Evolutionary conservation across 2,329 filamentous ascomycete genomes (phyloP).

Genomic region (Venturia effusa): DNA sequence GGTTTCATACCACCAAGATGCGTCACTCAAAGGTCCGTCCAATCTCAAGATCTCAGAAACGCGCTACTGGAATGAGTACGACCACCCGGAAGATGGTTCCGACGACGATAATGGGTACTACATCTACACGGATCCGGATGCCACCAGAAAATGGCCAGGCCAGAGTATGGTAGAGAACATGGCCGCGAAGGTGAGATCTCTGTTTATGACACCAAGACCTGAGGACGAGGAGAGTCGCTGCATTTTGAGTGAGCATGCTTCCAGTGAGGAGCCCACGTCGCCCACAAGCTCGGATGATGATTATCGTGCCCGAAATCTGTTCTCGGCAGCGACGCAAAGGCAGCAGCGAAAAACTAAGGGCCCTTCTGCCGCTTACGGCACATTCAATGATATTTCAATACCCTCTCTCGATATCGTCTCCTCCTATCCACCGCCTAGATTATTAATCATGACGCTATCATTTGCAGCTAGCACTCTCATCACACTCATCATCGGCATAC

Average conservation of each 20-base stretch:
- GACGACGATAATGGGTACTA: constrained; percentile 51
- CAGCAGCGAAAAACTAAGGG: background rate
- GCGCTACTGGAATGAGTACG: constrained; percentile 78
- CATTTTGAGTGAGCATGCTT: background rate
- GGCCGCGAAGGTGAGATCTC: background rate
- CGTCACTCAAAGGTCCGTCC: background rate
- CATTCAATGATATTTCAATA: background rate
- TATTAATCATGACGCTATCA: constrained; percentile 19
- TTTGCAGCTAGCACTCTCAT: constrained; percentile 52
- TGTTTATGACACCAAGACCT: background rate
- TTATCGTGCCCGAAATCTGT: background rate
- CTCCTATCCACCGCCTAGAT: constrained; percentile 26
- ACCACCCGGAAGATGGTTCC: constrained; percentile 59
- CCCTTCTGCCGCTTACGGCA: background rate
- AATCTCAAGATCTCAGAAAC: background rate
- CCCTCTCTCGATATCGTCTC: constrained; percentile 12
- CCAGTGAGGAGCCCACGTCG: background rate
- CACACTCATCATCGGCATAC: constrained; percentile 51
- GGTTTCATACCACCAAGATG: background rate
- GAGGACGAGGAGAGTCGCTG: background rate
- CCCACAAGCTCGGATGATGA: constrained; percentile 7
- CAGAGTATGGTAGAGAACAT: constrained; percentile 2
- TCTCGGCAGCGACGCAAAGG: background rate
- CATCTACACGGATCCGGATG: constrained; percentile 65
- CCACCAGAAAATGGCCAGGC: constrained; percentile 16